Conservation (phyloP, 768 basidiomycete species). For the Aureoboletus auriporus region DNA sequence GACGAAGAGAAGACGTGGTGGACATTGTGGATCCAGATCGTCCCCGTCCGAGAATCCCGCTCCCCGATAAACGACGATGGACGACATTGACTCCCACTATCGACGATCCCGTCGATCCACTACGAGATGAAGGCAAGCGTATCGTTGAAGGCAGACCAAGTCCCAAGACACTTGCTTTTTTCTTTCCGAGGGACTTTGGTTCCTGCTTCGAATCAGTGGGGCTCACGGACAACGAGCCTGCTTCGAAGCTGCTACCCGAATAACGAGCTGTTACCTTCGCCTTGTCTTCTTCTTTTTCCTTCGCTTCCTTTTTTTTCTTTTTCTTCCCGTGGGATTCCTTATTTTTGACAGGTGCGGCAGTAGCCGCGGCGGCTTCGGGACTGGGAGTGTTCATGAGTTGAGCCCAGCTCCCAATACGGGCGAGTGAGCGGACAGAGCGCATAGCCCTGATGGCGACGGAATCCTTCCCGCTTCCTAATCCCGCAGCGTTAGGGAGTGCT, state of each 20-base stretch:
- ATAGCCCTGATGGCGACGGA: slow-evolving; percentile 80
- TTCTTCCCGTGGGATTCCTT: slow-evolving; percentile 32
- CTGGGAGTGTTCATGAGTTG: slow-evolving; percentile 45
- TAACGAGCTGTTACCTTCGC: slow-evolving; percentile 35
- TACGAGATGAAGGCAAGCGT: slow-evolving; percentile 37
- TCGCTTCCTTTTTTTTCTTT: slow-evolving; percentile 38
- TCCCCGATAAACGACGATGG: slow-evolving; percentile 25
- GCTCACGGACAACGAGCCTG: slow-evolving; percentile 48
- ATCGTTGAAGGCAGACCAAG: slow-evolving; percentile 57
- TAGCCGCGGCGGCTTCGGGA: slow-evolving; percentile 22
- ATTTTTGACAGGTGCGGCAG: slow-evolving; percentile 25
- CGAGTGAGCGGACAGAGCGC: slow-evolving; percentile 67
- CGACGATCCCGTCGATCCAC: slow-evolving; percentile 36
- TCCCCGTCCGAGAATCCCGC: slow-evolving; percentile 29
- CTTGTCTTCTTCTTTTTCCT: slow-evolving; percentile 32
- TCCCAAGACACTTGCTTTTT: slow-evolving; percentile 60
- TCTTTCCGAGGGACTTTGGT: slow-evolving; percentile 42
- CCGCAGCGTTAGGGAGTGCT: slow-evolving; percentile 32
- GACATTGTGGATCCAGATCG: slow-evolving; percentile 40
- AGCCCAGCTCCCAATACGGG: slow-evolving; percentile 70
- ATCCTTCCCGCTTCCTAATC: slow-evolving; percentile 34
- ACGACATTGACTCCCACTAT: slow-evolving; percentile 13
- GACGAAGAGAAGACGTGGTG: slow-evolving; percentile 43
- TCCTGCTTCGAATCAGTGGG: slow-evolving; percentile 22
- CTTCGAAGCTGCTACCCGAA: slow-evolving; percentile 66